Base-by-base conservation (phyloP, 306 rosid genomes). In the Oxytropis ochrocephala region DNA sequence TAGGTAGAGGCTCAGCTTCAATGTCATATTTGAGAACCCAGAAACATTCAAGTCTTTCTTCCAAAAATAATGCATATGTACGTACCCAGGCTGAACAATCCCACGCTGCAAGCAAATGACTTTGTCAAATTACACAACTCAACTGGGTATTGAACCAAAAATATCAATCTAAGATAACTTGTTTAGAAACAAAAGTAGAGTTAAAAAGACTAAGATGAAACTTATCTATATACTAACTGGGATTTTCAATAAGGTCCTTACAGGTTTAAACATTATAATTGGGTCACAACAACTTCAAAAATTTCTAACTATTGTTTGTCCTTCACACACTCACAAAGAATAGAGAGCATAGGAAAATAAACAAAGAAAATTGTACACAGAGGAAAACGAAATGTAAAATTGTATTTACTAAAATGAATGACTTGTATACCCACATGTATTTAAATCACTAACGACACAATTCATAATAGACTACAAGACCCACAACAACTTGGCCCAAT, bases 41-140 rank as follows among this genome's bases (percentile, higher is more conserved):
- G 69, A 86, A 91, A 79, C 97, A 88, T 84, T 91, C 95, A 41
- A 91, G 95, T 35, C 95, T 89, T 60, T 90, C 95, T 81, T 90
- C 97, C 86, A 90, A 83, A 88, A 81, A 88, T 76, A 86, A 79
- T 29, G 95, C 95, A 79, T 90, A 90, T 43, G 95, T 86, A 10
- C 97, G 97, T 47, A 90, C 89, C 97, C 96, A 90, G 8, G 85
- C 91, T 60, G 96, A 90, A 80, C 97, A 90, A 77, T 90, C 97
- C 97, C 97, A 90, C 60, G 95, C 97, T 90, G 79, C 73, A 64
- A 77, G 43, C 14, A 60, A 61, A 54, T n/a, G 58, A 61, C 67
- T 47, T 13, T 14, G 35, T 48, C 42, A 52, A 63, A 58, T 55
- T 52, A 49, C 0, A 9, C 46, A 24, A 18, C 27, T 67, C 11